phyloP scores from a whole-genome alignment of 2,329 filamentous ascomycete genomes.

The Dactylellina leptospora region DNA sequence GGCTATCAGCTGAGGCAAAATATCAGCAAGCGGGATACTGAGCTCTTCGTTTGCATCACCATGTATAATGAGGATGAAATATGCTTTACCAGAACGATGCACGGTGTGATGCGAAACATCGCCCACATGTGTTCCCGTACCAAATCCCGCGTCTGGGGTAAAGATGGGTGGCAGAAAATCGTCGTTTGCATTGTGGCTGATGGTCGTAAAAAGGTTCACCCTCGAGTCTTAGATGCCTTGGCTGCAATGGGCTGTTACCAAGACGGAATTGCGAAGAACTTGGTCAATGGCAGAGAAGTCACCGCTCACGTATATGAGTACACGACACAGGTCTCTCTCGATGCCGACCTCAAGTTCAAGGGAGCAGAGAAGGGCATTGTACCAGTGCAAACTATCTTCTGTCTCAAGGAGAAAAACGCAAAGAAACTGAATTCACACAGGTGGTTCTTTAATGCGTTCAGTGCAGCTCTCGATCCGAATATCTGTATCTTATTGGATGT shows the following conservation, averaged over 20 bases:
- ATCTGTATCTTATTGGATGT: conserved; percentile 97
- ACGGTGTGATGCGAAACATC: conserved; percentile 98
- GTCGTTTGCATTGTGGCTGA: conserved; percentile 97
- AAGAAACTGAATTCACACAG: conserved; percentile 98
- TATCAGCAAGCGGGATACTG: conserved; percentile 87
- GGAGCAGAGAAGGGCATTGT: conserved; percentile 99
- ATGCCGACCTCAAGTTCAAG: conserved; percentile 97
- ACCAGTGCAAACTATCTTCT: conserved; percentile 97
- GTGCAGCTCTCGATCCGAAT: conserved; percentile 88
- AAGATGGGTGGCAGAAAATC: conserved; percentile 98
- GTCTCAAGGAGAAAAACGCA: conserved; percentile 94
- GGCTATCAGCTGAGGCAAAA: conserved; percentile 94
- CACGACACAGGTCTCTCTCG: conserved; percentile 95
- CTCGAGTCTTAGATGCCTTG: conserved; percentile 88
- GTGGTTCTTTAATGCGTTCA: conserved; percentile 99
- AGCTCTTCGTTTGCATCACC: conserved; percentile 94
- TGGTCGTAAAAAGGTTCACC: conserved; percentile 91
- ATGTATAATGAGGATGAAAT: conserved; percentile 99
- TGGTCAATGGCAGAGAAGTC: conserved; percentile 94
- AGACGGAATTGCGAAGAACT: conserved; percentile 97
- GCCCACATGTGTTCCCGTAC: conserved; percentile 92
- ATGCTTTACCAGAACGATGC: conserved; percentile 96
- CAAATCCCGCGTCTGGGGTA: conserved; percentile 95
- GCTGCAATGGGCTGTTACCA: conserved; percentile 98
- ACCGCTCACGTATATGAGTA: conserved; percentile 99